phyloP scores from a whole-genome alignment of 1,139 yeast species.

The Kluyveromyces sp. region DNA sequence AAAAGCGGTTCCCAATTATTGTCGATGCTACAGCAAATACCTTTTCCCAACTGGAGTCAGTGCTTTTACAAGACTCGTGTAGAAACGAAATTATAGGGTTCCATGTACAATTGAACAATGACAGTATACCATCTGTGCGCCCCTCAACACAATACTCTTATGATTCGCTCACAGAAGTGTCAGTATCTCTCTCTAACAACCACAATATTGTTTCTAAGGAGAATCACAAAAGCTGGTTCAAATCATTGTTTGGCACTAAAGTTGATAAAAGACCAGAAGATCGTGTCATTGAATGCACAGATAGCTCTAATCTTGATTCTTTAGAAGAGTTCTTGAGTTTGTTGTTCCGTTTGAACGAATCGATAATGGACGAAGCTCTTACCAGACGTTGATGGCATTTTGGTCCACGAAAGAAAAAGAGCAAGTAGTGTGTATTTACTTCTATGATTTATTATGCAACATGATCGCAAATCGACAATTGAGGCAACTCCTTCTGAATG shows the following conservation, averaged over 20 bases:
- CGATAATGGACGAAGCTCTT: background rate
- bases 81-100: background rate
- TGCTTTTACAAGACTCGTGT: background rate
- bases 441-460: too few species aligned
- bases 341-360: background rate
- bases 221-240: constrained; percentile 2
- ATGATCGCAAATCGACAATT: too few species aligned
- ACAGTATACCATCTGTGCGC: background rate
- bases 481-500: too few species aligned
- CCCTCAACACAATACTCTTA: background rate
- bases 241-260: constrained; percentile 1
- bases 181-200: background rate
- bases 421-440: too few species aligned
- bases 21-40: background rate
- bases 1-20: background rate
- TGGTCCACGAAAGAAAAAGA: too few species aligned
- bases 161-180: background rate
- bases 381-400: background rate
- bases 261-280: background rate
- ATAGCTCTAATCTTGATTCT: background rate
- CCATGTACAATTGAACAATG: background rate
- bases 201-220: too few species aligned
- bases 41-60: background rate
- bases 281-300: background rate
- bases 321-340: background rate